Conservation (phyloP, 1,139 yeast genomes). For the Taphrina flavorubra region DNA sequence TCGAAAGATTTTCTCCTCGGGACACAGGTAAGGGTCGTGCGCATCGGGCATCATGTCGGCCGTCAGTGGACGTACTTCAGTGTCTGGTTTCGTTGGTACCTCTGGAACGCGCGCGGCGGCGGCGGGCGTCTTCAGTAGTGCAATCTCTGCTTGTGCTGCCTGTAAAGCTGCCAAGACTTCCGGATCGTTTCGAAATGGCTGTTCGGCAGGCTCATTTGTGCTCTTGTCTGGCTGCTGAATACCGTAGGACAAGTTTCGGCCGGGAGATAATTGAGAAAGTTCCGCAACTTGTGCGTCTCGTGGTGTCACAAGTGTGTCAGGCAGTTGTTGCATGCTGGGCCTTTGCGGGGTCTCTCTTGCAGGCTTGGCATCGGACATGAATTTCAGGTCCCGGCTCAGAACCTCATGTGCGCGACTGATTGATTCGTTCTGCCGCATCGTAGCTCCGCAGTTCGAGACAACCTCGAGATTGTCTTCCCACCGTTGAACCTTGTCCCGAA, state of each 20-base stretch:
- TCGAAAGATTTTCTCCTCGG: constrained; percentile 37
- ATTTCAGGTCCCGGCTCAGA: not conserved
- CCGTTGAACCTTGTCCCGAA: constrained; percentile 25
- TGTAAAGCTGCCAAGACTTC: not conserved
- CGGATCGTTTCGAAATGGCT: not conserved
- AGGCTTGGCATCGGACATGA: not conserved
- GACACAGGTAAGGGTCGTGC: constrained; percentile 4
- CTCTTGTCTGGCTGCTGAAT: not conserved
- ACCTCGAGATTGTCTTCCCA: constrained; percentile 29
- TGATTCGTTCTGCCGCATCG: constrained; percentile 8
- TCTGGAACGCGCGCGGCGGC: not conserved
- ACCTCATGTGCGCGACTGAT: constrained; percentile 5
- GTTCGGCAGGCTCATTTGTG: not conserved
- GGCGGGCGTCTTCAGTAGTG: not conserved
- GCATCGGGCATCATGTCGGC: constrained; percentile 32
- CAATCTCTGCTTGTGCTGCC: constrained; percentile 40
- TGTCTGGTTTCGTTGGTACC: not conserved
- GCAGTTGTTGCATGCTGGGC: not conserved
- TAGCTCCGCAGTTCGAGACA: constrained; percentile 6
- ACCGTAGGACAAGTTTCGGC: not conserved
- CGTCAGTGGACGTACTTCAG: constrained; percentile 15
- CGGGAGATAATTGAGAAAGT: not conserved
- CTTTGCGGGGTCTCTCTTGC: not conserved
- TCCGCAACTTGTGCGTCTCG: constrained; percentile 14
- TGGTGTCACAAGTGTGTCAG: not conserved